A percentile compares a stretch with the other conserved stretches of the same genome.
phyloP scores from a whole-genome alignment of 2,329 filamentous ascomycete species.

The Colletotrichum sansevieriae region DNA sequence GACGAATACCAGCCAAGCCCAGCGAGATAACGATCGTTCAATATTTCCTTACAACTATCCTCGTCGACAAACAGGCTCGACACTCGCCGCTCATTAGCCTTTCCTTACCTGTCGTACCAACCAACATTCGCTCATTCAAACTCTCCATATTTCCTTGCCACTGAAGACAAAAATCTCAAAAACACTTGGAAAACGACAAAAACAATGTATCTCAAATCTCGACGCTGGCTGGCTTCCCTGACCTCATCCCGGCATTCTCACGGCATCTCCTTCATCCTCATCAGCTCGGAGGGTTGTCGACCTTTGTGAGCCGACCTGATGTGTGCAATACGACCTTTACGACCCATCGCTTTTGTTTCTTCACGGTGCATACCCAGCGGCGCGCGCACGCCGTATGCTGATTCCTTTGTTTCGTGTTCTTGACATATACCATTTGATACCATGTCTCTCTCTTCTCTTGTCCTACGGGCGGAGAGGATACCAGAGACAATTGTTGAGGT shows the following conservation, averaged over 20 bases:
- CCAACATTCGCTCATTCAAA: constrained; percentile 50
- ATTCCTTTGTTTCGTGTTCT: constrained; percentile 40
- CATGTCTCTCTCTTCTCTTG: constrained; percentile 15
- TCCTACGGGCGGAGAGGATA: neutral
- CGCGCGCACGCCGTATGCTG: constrained; percentile 11
- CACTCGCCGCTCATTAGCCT: constrained; percentile 21
- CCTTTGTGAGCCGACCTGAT: constrained; percentile 14
- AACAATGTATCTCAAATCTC: constrained; percentile 8
- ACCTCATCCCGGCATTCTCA: constrained; percentile 16
- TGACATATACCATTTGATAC: constrained; percentile 40
- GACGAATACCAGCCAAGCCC: constrained; percentile 32
- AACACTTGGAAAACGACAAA: no score
- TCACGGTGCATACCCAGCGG: constrained; percentile 22
- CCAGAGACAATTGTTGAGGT: constrained; percentile 11
- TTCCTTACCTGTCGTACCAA: constrained; percentile 43
- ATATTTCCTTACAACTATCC: constrained; percentile 30
- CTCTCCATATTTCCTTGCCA: constrained; percentile 48
- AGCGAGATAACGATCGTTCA: constrained; percentile 35
- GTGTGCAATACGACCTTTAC: constrained; percentile 40
- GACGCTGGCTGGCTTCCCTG: constrained; percentile 29
- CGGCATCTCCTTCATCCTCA: neutral
- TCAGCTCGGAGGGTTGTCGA: neutral
- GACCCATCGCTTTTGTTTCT: constrained; percentile 41
- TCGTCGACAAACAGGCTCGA: constrained; percentile 7
- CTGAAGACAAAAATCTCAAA: constrained; percentile 38